Evolutionary conservation across 306 rosid genomes (phyloP).

Genomic region (Cucurbita argyrosperma): DNA sequence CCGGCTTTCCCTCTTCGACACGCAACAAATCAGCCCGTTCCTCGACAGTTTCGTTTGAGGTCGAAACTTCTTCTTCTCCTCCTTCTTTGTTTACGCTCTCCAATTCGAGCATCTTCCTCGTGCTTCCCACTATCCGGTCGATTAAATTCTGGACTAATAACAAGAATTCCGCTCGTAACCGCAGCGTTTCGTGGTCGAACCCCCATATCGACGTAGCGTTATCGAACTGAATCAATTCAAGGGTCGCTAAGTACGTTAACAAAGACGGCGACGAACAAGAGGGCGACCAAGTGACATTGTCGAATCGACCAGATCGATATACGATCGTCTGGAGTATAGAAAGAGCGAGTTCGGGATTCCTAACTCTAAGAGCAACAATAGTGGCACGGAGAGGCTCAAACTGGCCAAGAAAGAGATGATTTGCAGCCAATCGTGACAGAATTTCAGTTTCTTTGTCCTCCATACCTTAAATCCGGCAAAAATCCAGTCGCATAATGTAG

Average conservation of each 20-base stretch:
- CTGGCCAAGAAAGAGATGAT: constrained; percentile 71
- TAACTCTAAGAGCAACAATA: constrained; percentile 54
- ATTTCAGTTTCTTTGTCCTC: constrained; percentile 70
- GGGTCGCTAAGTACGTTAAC: constrained; percentile 57
- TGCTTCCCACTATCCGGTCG: constrained; percentile 29
- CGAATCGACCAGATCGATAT: constrained; percentile 61
- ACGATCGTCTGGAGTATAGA: constrained; percentile 67
- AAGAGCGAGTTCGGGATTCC: constrained; percentile 60
- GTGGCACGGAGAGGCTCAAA: constrained; percentile 81
- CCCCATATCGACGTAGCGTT: constrained; percentile 55
- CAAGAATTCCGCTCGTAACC: constrained; percentile 68
- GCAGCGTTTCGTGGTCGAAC: constrained; percentile 56
- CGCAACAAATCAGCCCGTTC: constrained; percentile 15
- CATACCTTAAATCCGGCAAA: not conserved
- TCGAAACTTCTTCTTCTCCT: constrained; percentile 12
- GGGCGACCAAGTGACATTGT: constrained; percentile 47
- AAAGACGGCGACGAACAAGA: constrained; percentile 74
- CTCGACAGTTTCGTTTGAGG: constrained; percentile 12
- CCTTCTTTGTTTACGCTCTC: constrained; percentile 20
- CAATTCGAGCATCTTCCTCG: constrained; percentile 18
- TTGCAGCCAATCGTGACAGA: constrained; percentile 74
- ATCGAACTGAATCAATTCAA: constrained; percentile 61
- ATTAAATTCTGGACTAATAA: constrained; percentile 60
- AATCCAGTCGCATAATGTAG: not conserved
- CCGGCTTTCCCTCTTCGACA: constrained; percentile 15